A percentile compares a stretch with the other conserved stretches of the same genome.
These are phyloP conservation scores for Candida nanaspora DNA, from an alignment of 805 yeast genomes.

Conservation along the genomic window DNA sequence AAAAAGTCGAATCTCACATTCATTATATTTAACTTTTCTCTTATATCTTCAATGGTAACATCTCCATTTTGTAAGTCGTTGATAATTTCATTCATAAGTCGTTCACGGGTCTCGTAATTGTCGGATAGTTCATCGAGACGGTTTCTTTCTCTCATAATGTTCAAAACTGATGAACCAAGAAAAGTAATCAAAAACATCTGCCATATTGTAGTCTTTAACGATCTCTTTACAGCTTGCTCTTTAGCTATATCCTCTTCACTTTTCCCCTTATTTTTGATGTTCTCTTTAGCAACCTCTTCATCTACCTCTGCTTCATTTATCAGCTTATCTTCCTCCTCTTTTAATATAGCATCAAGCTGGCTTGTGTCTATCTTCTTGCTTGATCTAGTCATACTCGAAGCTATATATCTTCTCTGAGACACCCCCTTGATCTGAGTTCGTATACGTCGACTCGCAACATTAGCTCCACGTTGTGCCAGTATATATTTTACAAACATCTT, in stretches of 20 bases:
- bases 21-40: slow-evolving; percentile 31
- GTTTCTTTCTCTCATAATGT: slow-evolving; percentile 38
- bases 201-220: slow-evolving; percentile 24
- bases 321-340: no score
- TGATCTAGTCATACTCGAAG: no score
- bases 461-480: no score
- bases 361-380: not conserved
- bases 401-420: no score
- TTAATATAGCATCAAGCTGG: no score
- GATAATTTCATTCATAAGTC: slow-evolving; percentile 26
- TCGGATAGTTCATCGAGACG: slow-evolving; percentile 34
- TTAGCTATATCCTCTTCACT: slow-evolving; percentile 1
- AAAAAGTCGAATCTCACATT: slow-evolving; percentile 34
- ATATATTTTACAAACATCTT: no score
- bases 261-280: not conserved
- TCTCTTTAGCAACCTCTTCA: not conserved
- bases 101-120: slow-evolving; percentile 30
- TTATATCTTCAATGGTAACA: slow-evolving; percentile 28
- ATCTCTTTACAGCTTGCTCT: slow-evolving; percentile 18
- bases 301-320: not conserved
- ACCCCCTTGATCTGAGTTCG: no score
- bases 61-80: slow-evolving; percentile 20
- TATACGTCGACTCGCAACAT: no score
- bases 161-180: slow-evolving; percentile 36
- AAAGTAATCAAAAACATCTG: slow-evolving; percentile 23